A percentile compares a stretch with the other conserved stretches of the same genome.
phyloP scores from a whole-genome alignment of 2,329 filamentous ascomycete genomes.

The Epichloe uncinata region DNA sequence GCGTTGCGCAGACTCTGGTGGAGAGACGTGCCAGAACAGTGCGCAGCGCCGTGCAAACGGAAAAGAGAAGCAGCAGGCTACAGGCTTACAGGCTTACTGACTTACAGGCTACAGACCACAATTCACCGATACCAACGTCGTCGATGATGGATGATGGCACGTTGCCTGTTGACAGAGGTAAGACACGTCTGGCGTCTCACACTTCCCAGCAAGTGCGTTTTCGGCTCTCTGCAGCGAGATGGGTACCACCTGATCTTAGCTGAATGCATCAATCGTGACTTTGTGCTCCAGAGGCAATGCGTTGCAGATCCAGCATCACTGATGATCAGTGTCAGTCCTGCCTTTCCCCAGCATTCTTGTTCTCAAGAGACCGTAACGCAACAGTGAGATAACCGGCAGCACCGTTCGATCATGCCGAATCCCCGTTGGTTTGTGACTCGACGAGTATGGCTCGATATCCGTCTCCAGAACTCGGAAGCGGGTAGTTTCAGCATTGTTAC shows the following conservation, averaged over 20 bases:
- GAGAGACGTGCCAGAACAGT: not conserved
- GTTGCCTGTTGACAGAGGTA: not conserved
- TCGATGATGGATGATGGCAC: not conserved
- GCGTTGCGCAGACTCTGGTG: too few relatives aligned
- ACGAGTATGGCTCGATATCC: not conserved
- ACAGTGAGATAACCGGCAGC: not conserved
- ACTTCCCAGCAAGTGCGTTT: not conserved
- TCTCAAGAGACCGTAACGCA: not conserved
- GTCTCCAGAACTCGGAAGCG: not conserved
- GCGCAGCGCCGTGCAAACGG: not conserved
- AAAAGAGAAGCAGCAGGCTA: not conserved
- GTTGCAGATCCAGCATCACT: not conserved
- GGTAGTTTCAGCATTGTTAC: not conserved
- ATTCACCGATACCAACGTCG: not conserved
- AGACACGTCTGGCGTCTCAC: not conserved
- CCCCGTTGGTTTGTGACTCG: not conserved
- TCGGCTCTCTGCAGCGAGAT: conserved; percentile 2
- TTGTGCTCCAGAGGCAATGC: not conserved
- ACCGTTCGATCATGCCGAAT: not conserved
- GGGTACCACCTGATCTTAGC: conserved; percentile 3
- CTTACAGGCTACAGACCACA: too few relatives aligned
- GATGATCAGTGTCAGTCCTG: not conserved
- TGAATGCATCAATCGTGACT: not conserved
- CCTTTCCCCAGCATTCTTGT: not conserved
- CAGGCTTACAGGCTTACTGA: too few relatives aligned